Evolutionary conservation across 73 alveolate species (phyloP).

Genomic region (Loxodes magnus): DNA sequence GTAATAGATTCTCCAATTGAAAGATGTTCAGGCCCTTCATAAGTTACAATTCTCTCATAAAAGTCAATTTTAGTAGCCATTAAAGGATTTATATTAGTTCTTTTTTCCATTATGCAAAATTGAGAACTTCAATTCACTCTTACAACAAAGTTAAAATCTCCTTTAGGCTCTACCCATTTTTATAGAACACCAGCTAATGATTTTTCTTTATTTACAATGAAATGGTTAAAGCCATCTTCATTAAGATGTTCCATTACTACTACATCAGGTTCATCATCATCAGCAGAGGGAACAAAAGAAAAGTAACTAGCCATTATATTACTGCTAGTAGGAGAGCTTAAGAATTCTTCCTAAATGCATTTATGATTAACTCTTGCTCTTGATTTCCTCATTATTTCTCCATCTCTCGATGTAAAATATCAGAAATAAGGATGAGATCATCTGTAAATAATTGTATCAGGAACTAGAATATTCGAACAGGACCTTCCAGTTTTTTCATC

Average conservation of each 20-base stretch:
- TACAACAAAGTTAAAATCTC: slow-evolving; percentile 45
- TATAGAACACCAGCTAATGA: slow-evolving; percentile 55
- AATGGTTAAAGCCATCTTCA: slow-evolving; percentile 39
- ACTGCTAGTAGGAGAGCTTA: no score
- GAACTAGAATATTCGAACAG: slow-evolving; percentile 35
- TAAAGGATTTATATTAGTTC: slow-evolving; percentile 48
- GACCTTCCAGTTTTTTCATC: slow-evolving; percentile 29
- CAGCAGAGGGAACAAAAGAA: not conserved
- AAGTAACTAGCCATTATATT: not conserved
- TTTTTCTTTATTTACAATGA: slow-evolving; percentile 51
- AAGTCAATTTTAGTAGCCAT: slow-evolving; percentile 43
- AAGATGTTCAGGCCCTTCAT: slow-evolving; percentile 74
- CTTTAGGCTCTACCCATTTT: slow-evolving; percentile 63
- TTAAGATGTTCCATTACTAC: slow-evolving; percentile 61
- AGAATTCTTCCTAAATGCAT: slow-evolving; percentile 51
- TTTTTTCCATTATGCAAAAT: slow-evolving; percentile 54
- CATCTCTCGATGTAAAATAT: slow-evolving; percentile 63
- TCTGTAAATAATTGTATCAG: slow-evolving; percentile 66
- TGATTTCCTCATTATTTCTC: slow-evolving; percentile 60
- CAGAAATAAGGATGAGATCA: slow-evolving; percentile 77
- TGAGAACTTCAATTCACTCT: slow-evolving; percentile 74
- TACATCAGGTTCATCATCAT: slow-evolving; percentile 11
- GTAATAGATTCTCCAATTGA: slow-evolving; percentile 54
- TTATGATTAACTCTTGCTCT: slow-evolving; percentile 53
- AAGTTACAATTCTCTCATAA: slow-evolving; percentile 56